These are phyloP conservation scores for Raffaelea deltoideospora DNA, from an alignment of 2,329 filamentous ascomycete genomes.

Conservation along the genomic window DNA sequence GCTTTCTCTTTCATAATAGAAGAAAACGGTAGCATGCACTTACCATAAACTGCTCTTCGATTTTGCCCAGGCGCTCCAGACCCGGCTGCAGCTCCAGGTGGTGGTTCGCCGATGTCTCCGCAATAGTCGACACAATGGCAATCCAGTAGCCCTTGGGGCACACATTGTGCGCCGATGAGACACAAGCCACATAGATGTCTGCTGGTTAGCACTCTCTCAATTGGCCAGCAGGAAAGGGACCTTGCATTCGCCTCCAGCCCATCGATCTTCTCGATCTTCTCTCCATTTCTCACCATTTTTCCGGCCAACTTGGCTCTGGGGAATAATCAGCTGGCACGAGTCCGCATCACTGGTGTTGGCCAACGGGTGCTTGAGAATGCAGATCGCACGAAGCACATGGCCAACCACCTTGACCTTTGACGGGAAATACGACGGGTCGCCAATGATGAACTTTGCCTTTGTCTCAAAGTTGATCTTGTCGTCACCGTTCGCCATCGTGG, in stretches of 20 bases:
- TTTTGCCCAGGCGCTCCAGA: slow-evolving; percentile 78
- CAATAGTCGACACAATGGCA: slow-evolving; percentile 94
- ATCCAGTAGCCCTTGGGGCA: slow-evolving; percentile 99
- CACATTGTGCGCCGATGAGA: slow-evolving; percentile 92
- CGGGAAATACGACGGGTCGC: slow-evolving; percentile 93
- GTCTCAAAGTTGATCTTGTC: slow-evolving; percentile 87
- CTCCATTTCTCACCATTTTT: slow-evolving; percentile 63
- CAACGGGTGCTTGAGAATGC: slow-evolving; percentile 89
- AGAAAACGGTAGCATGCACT: slow-evolving; percentile 8
- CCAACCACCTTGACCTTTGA: slow-evolving; percentile 76
- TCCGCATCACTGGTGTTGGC: slow-evolving; percentile 79
- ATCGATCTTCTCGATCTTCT: not conserved
- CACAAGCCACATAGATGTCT: slow-evolving; percentile 96
- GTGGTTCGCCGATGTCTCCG: slow-evolving; percentile 82
- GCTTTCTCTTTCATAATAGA: not conserved
- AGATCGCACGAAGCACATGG: slow-evolving; percentile 90
- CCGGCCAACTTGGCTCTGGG: slow-evolving; percentile 89
- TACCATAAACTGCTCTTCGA: slow-evolving; percentile 95
- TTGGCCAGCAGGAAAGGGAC: slow-evolving; percentile 1
- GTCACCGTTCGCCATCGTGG: slow-evolving; percentile 82
- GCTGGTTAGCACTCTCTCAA: slow-evolving; percentile 2
- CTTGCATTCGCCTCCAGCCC: no score
- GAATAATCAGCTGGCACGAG: slow-evolving; percentile 90
- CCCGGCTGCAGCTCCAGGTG: slow-evolving; percentile 89
- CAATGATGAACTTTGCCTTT: slow-evolving; percentile 89